Evolutionary conservation across 108 stramenopile species (phyloP).

Genomic region (Skeletonema grethae): DNA sequence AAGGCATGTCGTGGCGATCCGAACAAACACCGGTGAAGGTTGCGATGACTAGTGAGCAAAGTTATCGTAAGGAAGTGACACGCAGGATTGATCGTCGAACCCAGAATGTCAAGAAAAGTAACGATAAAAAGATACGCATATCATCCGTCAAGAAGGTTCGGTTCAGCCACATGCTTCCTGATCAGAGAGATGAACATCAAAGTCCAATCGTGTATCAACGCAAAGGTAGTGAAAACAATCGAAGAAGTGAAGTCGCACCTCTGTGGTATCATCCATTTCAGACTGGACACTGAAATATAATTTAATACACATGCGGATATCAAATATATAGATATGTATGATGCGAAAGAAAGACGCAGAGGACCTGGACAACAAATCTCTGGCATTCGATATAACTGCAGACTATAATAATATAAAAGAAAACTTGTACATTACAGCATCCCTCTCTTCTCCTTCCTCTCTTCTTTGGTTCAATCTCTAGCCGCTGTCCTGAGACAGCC

Average conservation of each 20-base stretch:
- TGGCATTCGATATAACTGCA: too few species aligned
- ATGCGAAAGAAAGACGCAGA: too few species aligned
- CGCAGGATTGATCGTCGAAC: not conserved
- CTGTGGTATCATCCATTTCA: constrained; percentile 5
- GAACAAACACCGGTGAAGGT: too few species aligned
- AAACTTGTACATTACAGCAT: too few species aligned
- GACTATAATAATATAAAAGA: too few species aligned
- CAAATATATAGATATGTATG: too few species aligned
- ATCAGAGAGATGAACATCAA: constrained; percentile 1
- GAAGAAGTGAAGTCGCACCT: not conserved
- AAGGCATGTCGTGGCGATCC: not conserved
- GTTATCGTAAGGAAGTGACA: not conserved
- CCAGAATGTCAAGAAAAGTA: not conserved
- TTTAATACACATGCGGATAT: too few species aligned
- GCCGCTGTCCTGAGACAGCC: too few species aligned
- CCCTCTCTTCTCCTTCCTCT: too few species aligned
- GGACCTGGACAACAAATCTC: too few species aligned
- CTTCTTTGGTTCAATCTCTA: too few species aligned
- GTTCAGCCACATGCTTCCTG: constrained; percentile 1
- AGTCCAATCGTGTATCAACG: constrained; percentile 1
- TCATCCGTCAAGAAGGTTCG: not conserved
- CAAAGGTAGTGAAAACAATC: not conserved
- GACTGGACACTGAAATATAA: not conserved
- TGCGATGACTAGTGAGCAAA: not conserved
- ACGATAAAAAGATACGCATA: not conserved